A percentile compares a stretch with the other conserved stretches of the same genome.
Evolutionary conservation across 1,284 basidiomycete species (phyloP).

Genomic region (Gymnopus androsaceus): DNA sequence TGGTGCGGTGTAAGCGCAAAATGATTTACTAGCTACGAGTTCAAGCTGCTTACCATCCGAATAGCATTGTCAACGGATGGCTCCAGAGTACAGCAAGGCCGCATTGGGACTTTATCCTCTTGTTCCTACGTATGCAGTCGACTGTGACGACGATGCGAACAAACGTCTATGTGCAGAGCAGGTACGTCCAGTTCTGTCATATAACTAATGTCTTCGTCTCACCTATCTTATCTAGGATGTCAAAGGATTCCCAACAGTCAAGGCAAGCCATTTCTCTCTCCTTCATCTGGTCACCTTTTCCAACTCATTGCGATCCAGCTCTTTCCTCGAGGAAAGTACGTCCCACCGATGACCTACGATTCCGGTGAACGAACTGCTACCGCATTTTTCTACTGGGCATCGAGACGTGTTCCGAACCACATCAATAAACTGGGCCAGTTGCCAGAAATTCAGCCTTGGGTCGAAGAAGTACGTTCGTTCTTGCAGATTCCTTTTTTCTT

Average conservation of each 20-base stretch:
- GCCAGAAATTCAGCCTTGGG: slow-evolving; percentile 63
- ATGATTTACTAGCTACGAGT: not conserved
- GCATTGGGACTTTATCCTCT: slow-evolving; percentile 80
- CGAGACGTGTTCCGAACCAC: slow-evolving; percentile 69
- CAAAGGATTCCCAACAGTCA: slow-evolving; percentile 92
- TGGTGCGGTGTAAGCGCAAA: slow-evolving; percentile 77
- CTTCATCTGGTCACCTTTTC: not conserved
- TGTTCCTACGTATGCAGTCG: slow-evolving; percentile 86
- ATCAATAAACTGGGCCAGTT: slow-evolving; percentile 65
- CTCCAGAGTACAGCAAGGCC: slow-evolving; percentile 83
- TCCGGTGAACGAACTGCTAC: slow-evolving; percentile 72
- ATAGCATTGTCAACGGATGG: slow-evolving; percentile 88
- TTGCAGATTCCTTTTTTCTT: not conserved
- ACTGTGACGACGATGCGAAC: slow-evolving; percentile 87
- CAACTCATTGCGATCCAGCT: slow-evolving; percentile 41
- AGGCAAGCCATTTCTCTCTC: slow-evolving; percentile 41
- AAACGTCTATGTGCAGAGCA: slow-evolving; percentile 82
- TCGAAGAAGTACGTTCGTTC: slow-evolving; percentile 52
- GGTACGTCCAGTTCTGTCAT: slow-evolving; percentile 34
- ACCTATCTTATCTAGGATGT: slow-evolving; percentile 53
- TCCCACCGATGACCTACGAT: slow-evolving; percentile 71
- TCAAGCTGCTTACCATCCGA: not conserved
- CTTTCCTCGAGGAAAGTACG: slow-evolving; percentile 73
- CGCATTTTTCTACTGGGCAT: slow-evolving; percentile 78
- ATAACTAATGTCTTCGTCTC: slow-evolving; percentile 12